Percentiles rank a stretch among this genome's conserved stretches.
Evolutionary conservation across 169 alveolate species (phyloP).

Genomic region (Plasmodium billcollinsi): DNA sequence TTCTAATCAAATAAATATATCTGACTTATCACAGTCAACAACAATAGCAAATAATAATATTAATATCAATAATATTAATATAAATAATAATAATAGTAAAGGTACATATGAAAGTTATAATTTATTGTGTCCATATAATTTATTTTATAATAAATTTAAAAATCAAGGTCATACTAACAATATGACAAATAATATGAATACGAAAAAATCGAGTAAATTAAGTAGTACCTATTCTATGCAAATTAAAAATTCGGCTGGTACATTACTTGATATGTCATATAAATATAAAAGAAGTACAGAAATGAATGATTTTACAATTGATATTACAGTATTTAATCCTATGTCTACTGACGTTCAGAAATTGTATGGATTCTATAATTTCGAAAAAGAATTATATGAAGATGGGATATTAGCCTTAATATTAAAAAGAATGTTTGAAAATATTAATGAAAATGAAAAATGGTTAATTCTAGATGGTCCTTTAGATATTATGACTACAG

Average conservation of each 20-base stretch:
- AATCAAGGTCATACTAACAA: slow-evolving; percentile 38
- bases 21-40: not conserved
- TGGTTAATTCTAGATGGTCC: slow-evolving; percentile 99
- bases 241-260: slow-evolving; percentile 32
- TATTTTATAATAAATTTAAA: slow-evolving; percentile 44
- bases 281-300: slow-evolving; percentile 44
- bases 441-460: slow-evolving; percentile 88
- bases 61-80: too few relatives aligned
- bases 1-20: slow-evolving; percentile 19
- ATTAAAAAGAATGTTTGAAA: slow-evolving; percentile 61
- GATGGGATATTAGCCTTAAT: slow-evolving; percentile 69
- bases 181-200: slow-evolving; percentile 10
- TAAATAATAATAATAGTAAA: not conserved
- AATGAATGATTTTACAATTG: slow-evolving; percentile 36
- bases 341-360: slow-evolving; percentile 66
- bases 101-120: slow-evolving; percentile 51
- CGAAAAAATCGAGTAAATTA: slow-evolving; percentile 23
- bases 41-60: too few relatives aligned
- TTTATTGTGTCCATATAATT: slow-evolving; percentile 31
- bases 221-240: slow-evolving; percentile 44
- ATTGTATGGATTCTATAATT: slow-evolving; percentile 65
- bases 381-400: slow-evolving; percentile 71
- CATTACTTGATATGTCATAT: slow-evolving; percentile 37
- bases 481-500: slow-evolving; percentile 99
- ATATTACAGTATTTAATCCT: slow-evolving; percentile 72